Conservation (phyloP, 257 asterid genomes). For the Salvia hispanica region DNA sequence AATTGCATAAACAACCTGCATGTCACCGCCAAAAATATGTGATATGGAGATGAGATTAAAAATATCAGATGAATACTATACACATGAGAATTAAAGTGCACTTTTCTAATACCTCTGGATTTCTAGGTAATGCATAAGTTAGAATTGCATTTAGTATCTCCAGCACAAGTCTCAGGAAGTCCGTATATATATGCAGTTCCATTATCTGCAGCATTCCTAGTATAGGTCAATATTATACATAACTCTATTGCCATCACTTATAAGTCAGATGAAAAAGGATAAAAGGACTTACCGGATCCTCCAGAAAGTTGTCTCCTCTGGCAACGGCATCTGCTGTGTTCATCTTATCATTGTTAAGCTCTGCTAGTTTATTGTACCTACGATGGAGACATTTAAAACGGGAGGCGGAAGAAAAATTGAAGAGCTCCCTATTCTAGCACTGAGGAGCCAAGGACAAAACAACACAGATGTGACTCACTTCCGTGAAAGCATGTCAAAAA, state of each 20-base stretch:
- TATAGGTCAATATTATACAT: conserved; percentile 1
- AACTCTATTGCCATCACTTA: conserved; percentile 16
- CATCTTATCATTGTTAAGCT: conserved; percentile 71
- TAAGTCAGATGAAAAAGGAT: conserved; percentile 18
- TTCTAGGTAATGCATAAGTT: conserved; percentile 78
- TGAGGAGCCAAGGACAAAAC: conserved; percentile 17
- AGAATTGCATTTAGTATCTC: conserved; percentile 83
- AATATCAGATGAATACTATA: not conserved
- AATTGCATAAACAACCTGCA: conserved; percentile 88
- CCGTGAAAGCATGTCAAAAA: conserved; percentile 90
- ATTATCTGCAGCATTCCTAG: conserved; percentile 54
- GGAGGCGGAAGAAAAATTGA: not conserved
- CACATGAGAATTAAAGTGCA: conserved; percentile 26
- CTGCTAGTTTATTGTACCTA: conserved; percentile 95
- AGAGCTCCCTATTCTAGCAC: conserved; percentile 19
- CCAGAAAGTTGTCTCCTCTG: conserved; percentile 61
- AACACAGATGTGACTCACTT: conserved; percentile 56
- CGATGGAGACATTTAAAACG: conserved; percentile 20
- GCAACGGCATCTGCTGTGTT: conserved; percentile 53
- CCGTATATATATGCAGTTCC: conserved; percentile 80
- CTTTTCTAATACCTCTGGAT: conserved; percentile 73
- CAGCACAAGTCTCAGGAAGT: conserved; percentile 86
- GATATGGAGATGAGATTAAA: conserved; percentile 1
- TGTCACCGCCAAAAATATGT: conserved; percentile 25
- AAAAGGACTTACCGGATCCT: conserved; percentile 56